Percentiles rank a stretch among this genome's conserved stretches.
These are phyloP conservation scores for Cryomyces minteri DNA, from an alignment of 495 filamentous ascomycete genomes.

Conservation along the genomic window DNA sequence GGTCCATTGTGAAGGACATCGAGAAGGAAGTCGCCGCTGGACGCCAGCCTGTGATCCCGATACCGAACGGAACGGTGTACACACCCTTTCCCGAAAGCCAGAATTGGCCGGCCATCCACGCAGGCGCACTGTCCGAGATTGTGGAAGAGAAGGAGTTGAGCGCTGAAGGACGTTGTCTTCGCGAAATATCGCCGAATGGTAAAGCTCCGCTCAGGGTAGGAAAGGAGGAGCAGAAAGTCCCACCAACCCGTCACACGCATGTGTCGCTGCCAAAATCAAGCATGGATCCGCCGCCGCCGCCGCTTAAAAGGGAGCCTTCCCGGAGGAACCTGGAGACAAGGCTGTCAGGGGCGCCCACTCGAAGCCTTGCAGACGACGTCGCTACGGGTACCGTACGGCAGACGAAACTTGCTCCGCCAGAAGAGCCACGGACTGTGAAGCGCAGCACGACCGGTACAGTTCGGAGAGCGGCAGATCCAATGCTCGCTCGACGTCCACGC, in stretches of 20 bases:
- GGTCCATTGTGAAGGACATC: slow-evolving; percentile 19
- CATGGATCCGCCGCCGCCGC: no score
- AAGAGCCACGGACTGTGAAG: no score
- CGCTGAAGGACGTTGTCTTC: slow-evolving; percentile 3
- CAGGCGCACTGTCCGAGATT: slow-evolving; percentile 11
- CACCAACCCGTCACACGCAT: no score
- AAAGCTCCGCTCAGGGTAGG: neutral
- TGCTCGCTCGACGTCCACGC: slow-evolving; percentile 8
- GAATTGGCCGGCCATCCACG: slow-evolving; percentile 6
- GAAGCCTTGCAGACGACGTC: no score
- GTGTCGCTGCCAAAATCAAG: no score
- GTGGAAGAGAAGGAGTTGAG: slow-evolving; percentile 12
- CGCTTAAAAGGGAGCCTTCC: no score
- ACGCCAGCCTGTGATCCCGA: slow-evolving; percentile 19
- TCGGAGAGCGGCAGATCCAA: slow-evolving; percentile 7
- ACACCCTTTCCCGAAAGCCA: slow-evolving; percentile 11
- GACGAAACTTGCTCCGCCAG: no score
- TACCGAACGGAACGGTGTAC: slow-evolving; percentile 20
- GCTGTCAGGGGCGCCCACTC: no score
- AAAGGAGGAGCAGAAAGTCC: no score
- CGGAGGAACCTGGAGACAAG: no score
- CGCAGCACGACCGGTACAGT: neutral
- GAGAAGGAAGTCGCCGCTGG: slow-evolving; percentile 18
- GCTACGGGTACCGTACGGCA: no score
- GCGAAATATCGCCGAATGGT: slow-evolving; percentile 13